Evolutionary conservation across 352 stramenopile species (phyloP), one percentile per base, ranked within the genome.

Genomic region (Pythium phragmitis): DNA sequence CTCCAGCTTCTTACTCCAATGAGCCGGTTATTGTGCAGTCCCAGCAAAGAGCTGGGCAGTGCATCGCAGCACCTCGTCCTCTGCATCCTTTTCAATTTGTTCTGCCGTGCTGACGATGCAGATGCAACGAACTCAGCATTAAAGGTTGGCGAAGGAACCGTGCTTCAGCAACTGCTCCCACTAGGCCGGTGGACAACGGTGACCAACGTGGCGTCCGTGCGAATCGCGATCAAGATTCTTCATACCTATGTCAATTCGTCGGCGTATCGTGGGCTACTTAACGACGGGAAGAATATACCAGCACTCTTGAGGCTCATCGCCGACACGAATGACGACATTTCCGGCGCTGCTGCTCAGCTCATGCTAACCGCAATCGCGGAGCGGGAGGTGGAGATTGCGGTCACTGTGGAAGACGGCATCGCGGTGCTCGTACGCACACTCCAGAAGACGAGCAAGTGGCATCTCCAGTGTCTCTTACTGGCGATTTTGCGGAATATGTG

Each of bases 381-480:
- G 34, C 77, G 73, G 2, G 80, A 89, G 17, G 70, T 91, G 13
- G 77, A 86, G 34, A 82, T 91, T 47, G 71, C 78, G 1, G 67
- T 93, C 43, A 85, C 81, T 2, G 84, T 91, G 8, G 82, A 87
- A 60, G 84, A 93, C n/a, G 84, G 84, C n/a, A 69, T 93, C 4
- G 69, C 73, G 14, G 73, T 70, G 2, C 64, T 93, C 9, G 77
- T 89, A 11, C 63, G 62, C 19, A 75, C 77, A 34, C 60, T 89
- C 9, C 72, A 74, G 30, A 60, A 67, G 51, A 72, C 78, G 0
- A 72, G 16, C 3, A 70, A 70, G 13, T 64, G 60, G 43, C 46
- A 62, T 19, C 67, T 90, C 1, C 76, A 89, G 55, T 81, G 80
- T 11, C 57, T 85, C 1, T 21, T 89, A 2, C 45, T 92, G 11